Evolutionary conservation across 495 filamentous ascomycete species (phyloP).

Genomic region (Entonaema liquescens): DNA sequence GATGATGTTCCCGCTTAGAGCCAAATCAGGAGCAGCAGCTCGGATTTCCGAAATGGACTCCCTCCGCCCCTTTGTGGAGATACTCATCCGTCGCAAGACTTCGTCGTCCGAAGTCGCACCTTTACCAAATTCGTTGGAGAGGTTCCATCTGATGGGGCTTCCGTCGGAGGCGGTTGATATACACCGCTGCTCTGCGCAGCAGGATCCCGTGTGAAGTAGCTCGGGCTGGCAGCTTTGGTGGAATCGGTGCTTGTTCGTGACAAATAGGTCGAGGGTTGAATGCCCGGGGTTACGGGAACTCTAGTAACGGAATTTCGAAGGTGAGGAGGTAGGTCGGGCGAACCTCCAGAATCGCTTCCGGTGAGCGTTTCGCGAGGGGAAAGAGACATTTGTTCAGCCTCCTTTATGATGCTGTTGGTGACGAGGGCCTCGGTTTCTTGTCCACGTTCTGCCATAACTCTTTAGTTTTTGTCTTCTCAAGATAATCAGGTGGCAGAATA

Average conservation of each 20-base stretch:
- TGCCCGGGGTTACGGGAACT: constrained; percentile 62
- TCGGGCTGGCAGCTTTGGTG: constrained; percentile 28
- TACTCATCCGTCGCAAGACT: constrained; percentile 69
- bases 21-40: constrained; percentile 70
- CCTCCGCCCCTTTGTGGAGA: constrained; percentile 53
- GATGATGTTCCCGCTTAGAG: constrained; percentile 82
- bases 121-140: constrained; percentile 59
- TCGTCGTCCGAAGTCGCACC: constrained; percentile 67
- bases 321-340: constrained; percentile 48
- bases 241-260: constrained; percentile 33
- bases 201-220: constrained; percentile 54
- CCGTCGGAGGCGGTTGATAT: constrained; percentile 20
- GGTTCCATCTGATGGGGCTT: constrained; percentile 19
- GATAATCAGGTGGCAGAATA: background rate
- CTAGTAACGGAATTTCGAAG: constrained; percentile 44
- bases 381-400: constrained; percentile 43
- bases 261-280: constrained; percentile 50
- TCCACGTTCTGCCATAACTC: constrained; percentile 47
- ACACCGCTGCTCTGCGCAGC: constrained; percentile 39
- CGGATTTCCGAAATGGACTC: constrained; percentile 65
- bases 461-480: constrained; percentile 23
- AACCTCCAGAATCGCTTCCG: constrained; percentile 34
- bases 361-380: constrained; percentile 35
- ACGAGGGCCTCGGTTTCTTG: constrained; percentile 46
- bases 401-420: constrained; percentile 44